Percentiles rank a stretch among this genome's conserved stretches.
Conservation (phyloP, 768 basidiomycete genomes). For the Collybiopsis luxurians region DNA sequence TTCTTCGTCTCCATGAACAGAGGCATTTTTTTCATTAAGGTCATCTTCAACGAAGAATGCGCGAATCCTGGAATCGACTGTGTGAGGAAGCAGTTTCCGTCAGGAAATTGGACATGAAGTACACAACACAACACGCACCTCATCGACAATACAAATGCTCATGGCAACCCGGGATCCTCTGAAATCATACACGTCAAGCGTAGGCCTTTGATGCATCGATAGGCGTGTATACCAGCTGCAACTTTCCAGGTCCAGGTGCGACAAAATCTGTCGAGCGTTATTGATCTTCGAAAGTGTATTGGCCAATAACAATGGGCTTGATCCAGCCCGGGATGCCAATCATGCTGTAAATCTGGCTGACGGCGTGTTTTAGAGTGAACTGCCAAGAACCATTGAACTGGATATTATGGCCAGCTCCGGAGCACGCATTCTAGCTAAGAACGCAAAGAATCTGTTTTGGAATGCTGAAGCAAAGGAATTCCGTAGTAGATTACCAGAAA, state of each 20-base stretch:
- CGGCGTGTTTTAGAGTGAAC: too few species aligned
- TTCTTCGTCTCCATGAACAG: slow-evolving; percentile 99
- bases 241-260: slow-evolving; percentile 88
- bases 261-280: slow-evolving; percentile 95
- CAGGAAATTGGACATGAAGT: neutral
- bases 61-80: slow-evolving; percentile 94
- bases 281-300: slow-evolving; percentile 98
- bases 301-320: slow-evolving; percentile 94
- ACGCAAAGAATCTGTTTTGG: neutral
- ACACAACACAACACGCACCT: slow-evolving; percentile 40
- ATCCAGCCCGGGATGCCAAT: slow-evolving; percentile 96
- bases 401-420: slow-evolving; percentile 46
- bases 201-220: slow-evolving; percentile 63
- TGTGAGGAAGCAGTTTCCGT: neutral
- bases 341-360: slow-evolving; percentile 85
- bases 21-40: slow-evolving; percentile 71
- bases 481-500: neutral
- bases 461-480: neutral
- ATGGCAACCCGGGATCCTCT: slow-evolving; percentile 90
- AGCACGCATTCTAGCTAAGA: slow-evolving; percentile 1
- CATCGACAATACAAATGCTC: slow-evolving; percentile 99
- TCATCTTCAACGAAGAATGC: slow-evolving; percentile 98
- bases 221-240: slow-evolving; percentile 90
- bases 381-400: neutral
- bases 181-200: slow-evolving; percentile 90